Evolutionary conservation across 495 filamentous ascomycete genomes (phyloP), one percentile per base, ranked within the genome.

Genomic region (Talaromyces thailandensis): DNA sequence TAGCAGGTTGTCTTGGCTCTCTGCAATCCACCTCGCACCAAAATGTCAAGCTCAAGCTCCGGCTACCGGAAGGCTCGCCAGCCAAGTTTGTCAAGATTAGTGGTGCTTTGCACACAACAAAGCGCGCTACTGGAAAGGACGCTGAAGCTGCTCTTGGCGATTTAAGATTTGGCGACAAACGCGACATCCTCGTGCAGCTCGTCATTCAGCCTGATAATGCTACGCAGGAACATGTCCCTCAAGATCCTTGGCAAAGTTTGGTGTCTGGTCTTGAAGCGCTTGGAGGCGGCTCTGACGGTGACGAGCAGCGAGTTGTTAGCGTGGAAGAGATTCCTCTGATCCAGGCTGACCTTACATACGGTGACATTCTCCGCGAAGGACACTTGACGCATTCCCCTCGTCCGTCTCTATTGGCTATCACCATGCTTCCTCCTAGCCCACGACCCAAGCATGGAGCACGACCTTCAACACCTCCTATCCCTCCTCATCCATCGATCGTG

Each of bases 21-120:
- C 79, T 98, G 67, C 94, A 99, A 73, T 92, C 90, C 0, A 88
- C 91, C 21, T 98, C 95, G n/a, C 94, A 99, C 75, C 95, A 98
- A 71, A 99, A 98, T 70, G 94, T 93, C 62, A 98, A 96, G 75
- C 82, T 99, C 56, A 98, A 96, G 79, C 86, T 99, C 37, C 88
- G 89, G 48, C 79, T 99, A 1, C 94, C 94, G 0, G 94, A 99
- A 73, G 94, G 94, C 8, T 99, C 94, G 2, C 94, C 94, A 2
- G 94, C 95, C 66, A 96, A 94, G 69, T 97, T 99, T 69, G 90
- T 96, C 69, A 99, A 99, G 78, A 98, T 98, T 68, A 96, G 92
- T 69, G 94, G 94, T 52, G 94, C 94, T 14, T 81, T 99, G 24
- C 94, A 98, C 70, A 93, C 96, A 61, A 97, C 94, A 0, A 98